Evolutionary conservation across 2,329 filamentous ascomycete genomes (phyloP), one percentile per base, ranked within the genome.

Genomic region (Fusarium euwallaceae): DNA sequence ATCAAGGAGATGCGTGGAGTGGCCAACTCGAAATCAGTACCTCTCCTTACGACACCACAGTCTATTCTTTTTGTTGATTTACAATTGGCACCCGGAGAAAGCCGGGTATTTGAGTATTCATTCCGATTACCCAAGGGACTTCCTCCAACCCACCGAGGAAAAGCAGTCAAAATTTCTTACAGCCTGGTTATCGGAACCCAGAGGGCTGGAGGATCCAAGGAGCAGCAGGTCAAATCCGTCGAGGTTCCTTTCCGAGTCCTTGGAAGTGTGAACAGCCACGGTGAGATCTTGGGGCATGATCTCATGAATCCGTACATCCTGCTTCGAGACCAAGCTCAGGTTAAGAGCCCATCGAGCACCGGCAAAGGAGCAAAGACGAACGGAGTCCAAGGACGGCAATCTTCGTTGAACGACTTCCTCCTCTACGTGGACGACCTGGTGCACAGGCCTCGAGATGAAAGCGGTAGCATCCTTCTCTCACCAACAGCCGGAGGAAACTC

Each of bases 11-110:
- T 98, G 94, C 93, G 95, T 74, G 94, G 94, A 4, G 92, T 93
- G 61, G 93, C 93, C 29, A 97, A 93, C 81, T 93, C 95, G 36
- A 95, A 95, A 80, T 93, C 94, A 4, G 92, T 99, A 51, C 97
- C 97, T 0, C 86, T 99, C 56, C 88, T 99, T n/a, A 97, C 94
- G 17, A 98, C 96, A 6, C 95, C 96, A 1, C 97, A 98, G 83
- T 98, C 95, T 2, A 94, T 99, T 71, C 86, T 99, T 14, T 99
- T 99, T 82, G 97, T 99, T 63, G 95, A 99, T 82, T 86, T 99
- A 66, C 92, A 93, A 77, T 88, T 99, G 24, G 92, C 90, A 8
- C 95, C 97, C 0, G 97, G 96, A 2, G 95, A 99, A 83, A 97
- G 95, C 82, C 92, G 91, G 77, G 93, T 92, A 58, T 99, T 93